phyloP scores from a whole-genome alignment of 1,284 basidiomycete species.

The Ustilago esculenta region DNA sequence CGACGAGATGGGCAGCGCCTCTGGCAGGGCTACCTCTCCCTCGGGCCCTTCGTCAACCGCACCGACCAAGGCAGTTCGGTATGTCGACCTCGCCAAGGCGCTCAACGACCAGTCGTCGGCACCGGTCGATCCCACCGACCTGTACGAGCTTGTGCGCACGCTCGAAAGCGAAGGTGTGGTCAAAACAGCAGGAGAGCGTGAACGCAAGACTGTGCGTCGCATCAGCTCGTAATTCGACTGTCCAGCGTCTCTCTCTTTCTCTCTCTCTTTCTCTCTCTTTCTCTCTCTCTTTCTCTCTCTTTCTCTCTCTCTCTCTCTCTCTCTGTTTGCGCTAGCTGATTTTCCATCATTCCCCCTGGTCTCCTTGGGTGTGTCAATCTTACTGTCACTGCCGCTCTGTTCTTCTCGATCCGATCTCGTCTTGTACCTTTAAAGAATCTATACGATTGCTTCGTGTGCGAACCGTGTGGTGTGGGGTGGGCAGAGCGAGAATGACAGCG shows the following conservation, averaged over 20 bases:
- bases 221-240: slow-evolving; percentile 32
- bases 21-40: slow-evolving; percentile 35
- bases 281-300: neutral
- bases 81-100: slow-evolving; percentile 55
- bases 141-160: slow-evolving; percentile 55
- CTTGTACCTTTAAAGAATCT: slow-evolving; percentile 11
- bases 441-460: neutral
- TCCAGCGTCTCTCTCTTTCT: too few species aligned
- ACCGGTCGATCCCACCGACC: slow-evolving; percentile 56
- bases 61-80: slow-evolving; percentile 53
- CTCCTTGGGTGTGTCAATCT: too few species aligned
- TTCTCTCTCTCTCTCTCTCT: slow-evolving; percentile 1
- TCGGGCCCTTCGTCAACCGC: slow-evolving; percentile 36
- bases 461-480: neutral
- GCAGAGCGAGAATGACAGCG: too few species aligned
- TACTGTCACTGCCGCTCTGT: slow-evolving; percentile 9
- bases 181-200: slow-evolving; percentile 61
- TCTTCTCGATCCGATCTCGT: neutral
- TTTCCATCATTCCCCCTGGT: too few species aligned
- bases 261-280: neutral
- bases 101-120: slow-evolving; percentile 62
- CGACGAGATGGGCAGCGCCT: slow-evolving; percentile 48
- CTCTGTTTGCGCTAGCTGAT: too few species aligned
- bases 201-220: slow-evolving; percentile 60
- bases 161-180: slow-evolving; percentile 61